Evolutionary conservation across 106 monocot genomes (phyloP), one percentile per base, ranked within the genome.

Genomic region (Platanthera guangdongensis): DNA sequence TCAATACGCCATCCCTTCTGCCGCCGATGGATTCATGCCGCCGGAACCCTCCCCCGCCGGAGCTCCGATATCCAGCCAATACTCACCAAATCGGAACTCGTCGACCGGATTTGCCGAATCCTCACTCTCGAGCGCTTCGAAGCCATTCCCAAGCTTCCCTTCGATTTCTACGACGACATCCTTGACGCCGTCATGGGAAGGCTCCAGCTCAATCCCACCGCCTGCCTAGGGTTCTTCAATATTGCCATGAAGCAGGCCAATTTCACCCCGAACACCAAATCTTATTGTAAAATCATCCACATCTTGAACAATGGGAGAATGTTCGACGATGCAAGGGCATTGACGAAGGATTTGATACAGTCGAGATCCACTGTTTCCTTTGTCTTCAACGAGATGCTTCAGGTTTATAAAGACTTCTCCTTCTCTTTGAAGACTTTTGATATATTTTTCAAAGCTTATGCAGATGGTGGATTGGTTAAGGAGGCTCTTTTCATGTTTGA

Each of bases 401-500:
- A 51, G 55, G 88, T 90, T 64, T 94, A 92, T 63, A 86, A 77
- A 57, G 88, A 91, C 12, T 94, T 94, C 77, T 74, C 75, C 8
- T 97, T 94, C 83, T 91, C 94, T 0, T 81, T 94, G 14, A 84
- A 74, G 1, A 84, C 85, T 8, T 94, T 94, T 52, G 94, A 97
- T 70, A 86, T 92, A 85, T 86, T 97, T 22, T 60, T 97, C 32
- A 94, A 92, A 64, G 85, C 71, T 2, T 92, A 89, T 45, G 75
- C 82, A 5, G 88, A 94, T 47, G 59, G 9, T 47, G 87, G 84
- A 6, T 53, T 74, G 53, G 10, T 81, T 7, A 85, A 82, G 64
- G 77, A 88, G 28, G 97, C 97, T 12, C 94, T 97, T 73, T 83
- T 68, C 47, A 89, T 94, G 71, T 86, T 94, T 57, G 97, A 97